Conservation (phyloP, 305 asterid genomes). For the Petunia hybrid region DNA sequence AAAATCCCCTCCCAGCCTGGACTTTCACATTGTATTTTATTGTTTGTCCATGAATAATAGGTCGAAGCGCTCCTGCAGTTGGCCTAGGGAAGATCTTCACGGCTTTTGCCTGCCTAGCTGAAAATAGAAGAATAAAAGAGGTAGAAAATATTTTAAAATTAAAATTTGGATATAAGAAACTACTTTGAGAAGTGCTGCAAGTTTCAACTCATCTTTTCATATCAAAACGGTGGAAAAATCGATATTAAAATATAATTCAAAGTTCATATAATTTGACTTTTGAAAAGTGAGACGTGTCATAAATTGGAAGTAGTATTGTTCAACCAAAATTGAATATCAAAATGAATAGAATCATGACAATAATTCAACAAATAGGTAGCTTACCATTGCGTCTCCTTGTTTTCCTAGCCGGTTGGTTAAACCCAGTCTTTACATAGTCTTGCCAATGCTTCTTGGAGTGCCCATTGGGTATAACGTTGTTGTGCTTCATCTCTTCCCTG, state of each 20-base stretch:
- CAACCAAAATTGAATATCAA: neutral
- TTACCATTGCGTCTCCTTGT: conserved; percentile 76
- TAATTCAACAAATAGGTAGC: neutral
- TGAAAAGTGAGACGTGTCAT: too few relatives aligned
- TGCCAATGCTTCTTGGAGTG: conserved; percentile 65
- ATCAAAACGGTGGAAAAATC: too few relatives aligned
- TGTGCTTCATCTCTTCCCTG: conserved; percentile 84
- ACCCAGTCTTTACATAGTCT: conserved; percentile 79
- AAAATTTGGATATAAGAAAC: too few relatives aligned
- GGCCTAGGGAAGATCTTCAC: conserved; percentile 84
- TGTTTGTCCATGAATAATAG: conserved; percentile 79
- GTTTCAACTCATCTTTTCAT: too few relatives aligned
- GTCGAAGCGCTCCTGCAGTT: conserved; percentile 80
- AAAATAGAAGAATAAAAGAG: neutral
- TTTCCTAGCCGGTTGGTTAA: conserved; percentile 88
- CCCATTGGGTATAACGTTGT: conserved; percentile 76
- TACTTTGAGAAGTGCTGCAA: too few relatives aligned
- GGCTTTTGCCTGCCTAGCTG: conserved; percentile 81
- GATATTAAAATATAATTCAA: too few relatives aligned
- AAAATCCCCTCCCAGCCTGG: conserved; percentile 72
- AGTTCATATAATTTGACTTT: too few relatives aligned
- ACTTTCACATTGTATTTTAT: conserved; percentile 80
- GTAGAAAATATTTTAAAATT: neutral
- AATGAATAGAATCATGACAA: neutral
- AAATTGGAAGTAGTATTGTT: neutral